These are phyloP conservation scores for Botrytis elliptica DNA, from an alignment of 2,329 filamentous ascomycete species.

Conservation along the genomic window DNA sequence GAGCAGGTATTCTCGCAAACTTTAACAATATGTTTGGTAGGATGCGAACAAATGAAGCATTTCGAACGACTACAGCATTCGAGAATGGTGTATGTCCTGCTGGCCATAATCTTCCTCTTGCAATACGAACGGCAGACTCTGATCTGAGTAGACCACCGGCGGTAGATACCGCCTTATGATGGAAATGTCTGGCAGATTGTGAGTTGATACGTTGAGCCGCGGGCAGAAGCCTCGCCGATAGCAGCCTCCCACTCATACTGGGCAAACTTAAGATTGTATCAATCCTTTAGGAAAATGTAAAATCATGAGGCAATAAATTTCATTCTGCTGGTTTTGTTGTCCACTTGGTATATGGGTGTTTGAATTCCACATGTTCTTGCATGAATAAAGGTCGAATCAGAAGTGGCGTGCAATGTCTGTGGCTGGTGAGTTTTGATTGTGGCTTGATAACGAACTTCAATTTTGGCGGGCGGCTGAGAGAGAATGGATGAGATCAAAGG, in stretches of 20 bases:
- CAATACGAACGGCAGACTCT: slow-evolving; percentile 60
- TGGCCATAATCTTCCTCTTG: slow-evolving; percentile 70
- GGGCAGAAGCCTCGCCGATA: slow-evolving; percentile 70
- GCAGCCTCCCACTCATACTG: slow-evolving; percentile 52
- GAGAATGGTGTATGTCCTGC: slow-evolving; percentile 76
- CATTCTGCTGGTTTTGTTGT: slow-evolving; percentile 20
- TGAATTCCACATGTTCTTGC: slow-evolving; percentile 17
- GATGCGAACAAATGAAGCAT: slow-evolving; percentile 62
- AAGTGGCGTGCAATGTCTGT: slow-evolving; percentile 28
- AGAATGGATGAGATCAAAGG: not conserved
- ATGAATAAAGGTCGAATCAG: slow-evolving; percentile 22
- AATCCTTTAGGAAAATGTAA: slow-evolving; percentile 14
- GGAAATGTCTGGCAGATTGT: slow-evolving; percentile 60
- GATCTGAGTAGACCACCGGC: slow-evolving; percentile 68
- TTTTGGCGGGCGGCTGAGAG: not conserved
- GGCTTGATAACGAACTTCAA: not conserved
- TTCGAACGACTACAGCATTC: slow-evolving; percentile 66
- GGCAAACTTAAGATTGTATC: slow-evolving; percentile 26
- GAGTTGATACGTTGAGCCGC: slow-evolving; percentile 60
- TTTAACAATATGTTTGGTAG: slow-evolving; percentile 90
- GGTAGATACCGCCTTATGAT: slow-evolving; percentile 55
- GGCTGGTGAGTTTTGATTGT: not conserved
- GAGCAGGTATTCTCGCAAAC: slow-evolving; percentile 80
- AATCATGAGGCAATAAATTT: slow-evolving; percentile 18
- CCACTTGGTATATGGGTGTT: slow-evolving; percentile 8